A percentile compares a stretch with the other conserved stretches of the same genome.
Evolutionary conservation across 257 asterid genomes (phyloP).

Genomic region (Capsicum pubescens): DNA sequence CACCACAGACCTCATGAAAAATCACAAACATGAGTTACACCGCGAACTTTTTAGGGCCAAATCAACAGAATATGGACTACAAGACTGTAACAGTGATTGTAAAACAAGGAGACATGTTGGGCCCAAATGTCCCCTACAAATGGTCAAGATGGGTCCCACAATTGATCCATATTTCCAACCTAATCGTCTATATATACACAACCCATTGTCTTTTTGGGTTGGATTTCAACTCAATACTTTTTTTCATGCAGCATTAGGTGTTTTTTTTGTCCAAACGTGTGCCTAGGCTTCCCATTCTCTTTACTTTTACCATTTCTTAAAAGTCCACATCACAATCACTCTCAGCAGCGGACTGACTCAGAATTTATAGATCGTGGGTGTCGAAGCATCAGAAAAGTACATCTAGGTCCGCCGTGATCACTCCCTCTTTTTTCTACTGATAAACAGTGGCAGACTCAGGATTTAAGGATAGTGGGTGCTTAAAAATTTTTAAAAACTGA

Average conservation of each 20-base stretch:
- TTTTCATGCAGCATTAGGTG: not conserved
- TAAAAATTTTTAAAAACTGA: too few species aligned
- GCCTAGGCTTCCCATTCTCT: not conserved
- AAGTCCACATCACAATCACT: not conserved
- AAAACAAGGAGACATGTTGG: conserved; percentile 34
- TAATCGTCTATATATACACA: not conserved
- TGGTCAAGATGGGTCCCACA: conserved; percentile 17
- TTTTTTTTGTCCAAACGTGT: conserved; percentile 14
- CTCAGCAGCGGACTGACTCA: too few species aligned
- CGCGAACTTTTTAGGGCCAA: too few species aligned
- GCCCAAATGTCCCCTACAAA: conserved; percentile 29
- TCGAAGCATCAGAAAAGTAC: too few species aligned
- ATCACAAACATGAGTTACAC: too few species aligned
- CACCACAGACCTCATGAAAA: too few species aligned
- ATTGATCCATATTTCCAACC: not conserved
- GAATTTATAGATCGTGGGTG: too few species aligned
- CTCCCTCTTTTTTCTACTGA: too few species aligned
- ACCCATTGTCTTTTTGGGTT: conserved; percentile 1
- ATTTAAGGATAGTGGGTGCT: too few species aligned
- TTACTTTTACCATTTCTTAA: not conserved
- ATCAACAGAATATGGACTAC: too few species aligned
- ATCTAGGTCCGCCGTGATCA: too few species aligned
- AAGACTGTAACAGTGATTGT: not conserved
- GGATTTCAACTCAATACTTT: not conserved
- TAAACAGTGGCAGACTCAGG: too few species aligned